phyloP scores from a whole-genome alignment of 805 yeast species.

The Schwanniomyces sp. region DNA sequence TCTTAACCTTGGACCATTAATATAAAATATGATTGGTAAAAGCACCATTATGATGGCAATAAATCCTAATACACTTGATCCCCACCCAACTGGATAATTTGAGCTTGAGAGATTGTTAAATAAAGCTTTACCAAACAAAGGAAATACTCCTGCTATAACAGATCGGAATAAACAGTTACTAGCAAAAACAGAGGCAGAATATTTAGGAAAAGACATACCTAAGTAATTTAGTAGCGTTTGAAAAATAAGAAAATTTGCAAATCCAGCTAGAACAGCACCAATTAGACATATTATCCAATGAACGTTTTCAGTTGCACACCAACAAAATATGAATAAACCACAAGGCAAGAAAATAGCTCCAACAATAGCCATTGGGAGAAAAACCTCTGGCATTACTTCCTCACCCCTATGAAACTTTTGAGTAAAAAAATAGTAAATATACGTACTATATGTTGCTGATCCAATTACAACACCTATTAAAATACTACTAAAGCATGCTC shows the following conservation, averaged over 20 bases:
- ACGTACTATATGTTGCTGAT: slow-evolving; percentile 20
- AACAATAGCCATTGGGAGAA: slow-evolving; percentile 30
- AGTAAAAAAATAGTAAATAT: slow-evolving; percentile 16
- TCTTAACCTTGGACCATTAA: slow-evolving; percentile 42
- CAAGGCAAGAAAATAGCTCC: slow-evolving; percentile 19
- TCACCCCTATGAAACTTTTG: slow-evolving; percentile 14
- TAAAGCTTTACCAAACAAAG: slow-evolving; percentile 61
- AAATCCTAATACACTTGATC: slow-evolving; percentile 48
- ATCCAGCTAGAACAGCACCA: slow-evolving; percentile 16
- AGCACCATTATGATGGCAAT: slow-evolving; percentile 40
- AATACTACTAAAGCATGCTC: slow-evolving; percentile 28
- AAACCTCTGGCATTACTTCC: slow-evolving; percentile 33
- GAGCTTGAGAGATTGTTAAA: slow-evolving; percentile 48
- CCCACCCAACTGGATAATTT: slow-evolving; percentile 60
- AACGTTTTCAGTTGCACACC: slow-evolving; percentile 38
- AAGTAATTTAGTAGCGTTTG: slow-evolving; percentile 51
- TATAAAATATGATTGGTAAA: slow-evolving; percentile 47
- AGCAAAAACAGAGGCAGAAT: slow-evolving; percentile 57
- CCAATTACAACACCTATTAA: slow-evolving; percentile 46
- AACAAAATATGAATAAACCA: slow-evolving; percentile 45
- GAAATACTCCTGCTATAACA: slow-evolving; percentile 55
- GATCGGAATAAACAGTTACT: slow-evolving; percentile 51
- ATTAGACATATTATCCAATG: slow-evolving; percentile 52
- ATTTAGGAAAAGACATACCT: slow-evolving; percentile 47
- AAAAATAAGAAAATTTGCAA: slow-evolving; percentile 36